Conservation (phyloP, 2,329 filamentous ascomycete species). For the Hypoxylon sp. region DNA sequence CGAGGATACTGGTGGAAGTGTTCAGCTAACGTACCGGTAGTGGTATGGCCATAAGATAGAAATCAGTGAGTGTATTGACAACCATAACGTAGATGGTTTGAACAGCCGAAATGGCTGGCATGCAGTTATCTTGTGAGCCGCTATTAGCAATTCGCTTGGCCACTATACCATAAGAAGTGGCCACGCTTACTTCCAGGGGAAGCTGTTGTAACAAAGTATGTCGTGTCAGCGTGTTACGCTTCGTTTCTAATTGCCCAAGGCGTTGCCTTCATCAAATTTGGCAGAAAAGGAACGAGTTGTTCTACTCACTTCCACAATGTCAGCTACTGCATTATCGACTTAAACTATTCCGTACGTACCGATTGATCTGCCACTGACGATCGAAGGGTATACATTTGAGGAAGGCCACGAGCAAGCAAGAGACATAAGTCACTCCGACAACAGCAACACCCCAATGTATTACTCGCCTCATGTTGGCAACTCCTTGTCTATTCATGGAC, state of each 20-base stretch:
- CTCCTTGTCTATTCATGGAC: slow-evolving; percentile 51
- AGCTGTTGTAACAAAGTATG: slow-evolving; percentile 34
- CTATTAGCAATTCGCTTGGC: background rate
- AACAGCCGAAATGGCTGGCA: slow-evolving; percentile 61
- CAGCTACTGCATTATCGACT: background rate
- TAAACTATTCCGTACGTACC: background rate
- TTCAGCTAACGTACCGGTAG: slow-evolving; percentile 53
- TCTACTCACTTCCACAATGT: background rate
- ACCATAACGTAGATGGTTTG: slow-evolving; percentile 61
- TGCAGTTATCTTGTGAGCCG: slow-evolving; percentile 52
- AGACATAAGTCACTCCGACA: slow-evolving; percentile 59
- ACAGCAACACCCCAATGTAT: slow-evolving; percentile 58
- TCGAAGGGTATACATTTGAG: slow-evolving; percentile 59
- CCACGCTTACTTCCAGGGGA: slow-evolving; percentile 60
- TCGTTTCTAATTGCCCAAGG: background rate
- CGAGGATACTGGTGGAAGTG: background rate
- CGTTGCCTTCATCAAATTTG: background rate
- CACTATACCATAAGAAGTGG: background rate
- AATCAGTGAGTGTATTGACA: slow-evolving; percentile 61
- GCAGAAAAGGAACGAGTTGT: background rate
- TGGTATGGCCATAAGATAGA: slow-evolving; percentile 64
- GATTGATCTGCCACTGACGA: slow-evolving; percentile 64
- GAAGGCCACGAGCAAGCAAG: slow-evolving; percentile 59
- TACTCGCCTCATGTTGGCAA: slow-evolving; percentile 54
- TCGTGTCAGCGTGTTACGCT: background rate